Evolutionary conservation across 768 basidiomycete species (phyloP).

Genomic region (Amylocystis lapponica): DNA sequence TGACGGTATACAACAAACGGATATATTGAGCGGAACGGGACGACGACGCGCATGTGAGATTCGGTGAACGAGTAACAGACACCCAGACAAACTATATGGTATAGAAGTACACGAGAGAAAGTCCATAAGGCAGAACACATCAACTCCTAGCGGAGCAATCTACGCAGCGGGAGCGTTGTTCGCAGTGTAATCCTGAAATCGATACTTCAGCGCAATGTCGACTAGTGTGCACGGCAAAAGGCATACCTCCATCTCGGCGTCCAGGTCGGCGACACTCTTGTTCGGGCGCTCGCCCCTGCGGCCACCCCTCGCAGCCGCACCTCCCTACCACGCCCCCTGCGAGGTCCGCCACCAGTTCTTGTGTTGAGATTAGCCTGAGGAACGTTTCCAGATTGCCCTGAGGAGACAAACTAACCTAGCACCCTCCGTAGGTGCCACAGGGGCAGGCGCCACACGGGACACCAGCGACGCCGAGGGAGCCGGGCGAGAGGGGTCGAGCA

Average conservation of each 20-base stretch:
- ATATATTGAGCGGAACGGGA: slow-evolving; percentile 3
- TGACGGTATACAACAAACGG: neutral
- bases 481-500: slow-evolving; percentile 80
- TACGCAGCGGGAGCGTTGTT: slow-evolving; percentile 12
- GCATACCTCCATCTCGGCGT: slow-evolving; percentile 96
- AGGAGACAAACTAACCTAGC: slow-evolving; percentile 31
- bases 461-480: slow-evolving; percentile 58
- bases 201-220: neutral
- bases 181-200: slow-evolving; percentile 13
- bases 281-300: slow-evolving; percentile 57
- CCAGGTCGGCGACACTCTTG: slow-evolving; percentile 86
- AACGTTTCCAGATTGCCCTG: slow-evolving; percentile 26
- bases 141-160: slow-evolving; percentile 1
- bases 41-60: neutral
- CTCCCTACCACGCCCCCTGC: slow-evolving; percentile 31
- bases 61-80: neutral
- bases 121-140: neutral
- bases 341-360: slow-evolving; percentile 28
- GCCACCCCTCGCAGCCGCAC: slow-evolving; percentile 14
- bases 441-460: slow-evolving; percentile 78
- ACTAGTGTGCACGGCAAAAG: too few relatives aligned
- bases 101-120: too few relatives aligned
- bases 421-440: slow-evolving; percentile 27
- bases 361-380: slow-evolving; percentile 2
- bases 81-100: neutral